Percentiles rank a stretch among this genome's conserved stretches.
phyloP scores from a whole-genome alignment of 2,329 filamentous ascomycete species.

The Stagonosporopsis vannaccii region DNA sequence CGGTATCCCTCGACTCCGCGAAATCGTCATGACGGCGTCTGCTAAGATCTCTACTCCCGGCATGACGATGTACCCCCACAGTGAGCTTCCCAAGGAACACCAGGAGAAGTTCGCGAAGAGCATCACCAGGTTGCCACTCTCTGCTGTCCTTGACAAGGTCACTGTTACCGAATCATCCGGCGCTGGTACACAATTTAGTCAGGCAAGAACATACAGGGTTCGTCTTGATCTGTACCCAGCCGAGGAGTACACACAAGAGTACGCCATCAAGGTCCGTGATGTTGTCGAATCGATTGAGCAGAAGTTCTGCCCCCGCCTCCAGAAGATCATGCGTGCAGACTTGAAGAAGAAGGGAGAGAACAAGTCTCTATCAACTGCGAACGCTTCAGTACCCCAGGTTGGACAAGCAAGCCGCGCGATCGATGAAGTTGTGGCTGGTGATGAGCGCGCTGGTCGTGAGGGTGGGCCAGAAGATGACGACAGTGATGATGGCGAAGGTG shows the following conservation, averaged over 20 bases:
- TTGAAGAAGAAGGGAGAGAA: conserved; percentile 77
- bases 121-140: conserved; percentile 84
- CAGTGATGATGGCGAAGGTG: conserved; percentile 69
- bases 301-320: conserved; percentile 76
- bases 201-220: conserved; percentile 87
- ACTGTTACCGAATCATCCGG: conserved; percentile 82
- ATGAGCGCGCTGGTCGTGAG: conserved; percentile 51
- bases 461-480: conserved; percentile 73
- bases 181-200: conserved; percentile 69
- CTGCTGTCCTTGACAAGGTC: conserved; percentile 82
- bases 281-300: conserved; percentile 81
- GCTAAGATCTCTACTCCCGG: conserved; percentile 86
- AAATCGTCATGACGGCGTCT: conserved; percentile 98
- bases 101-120: conserved; percentile 86
- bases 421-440: conserved; percentile 56
- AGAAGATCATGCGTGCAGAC: conserved; percentile 75
- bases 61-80: conserved; percentile 83
- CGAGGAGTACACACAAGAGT: conserved; percentile 82
- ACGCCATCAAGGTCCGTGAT: conserved; percentile 80
- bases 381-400: conserved; percentile 78
- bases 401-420: conserved; percentile 67
- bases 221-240: conserved; percentile 83
- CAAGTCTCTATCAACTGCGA: conserved; percentile 59
- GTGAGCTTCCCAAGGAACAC: conserved; percentile 72
- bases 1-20: conserved; percentile 94